Conservation (phyloP, 2,329 filamentous ascomycete genomes). For the Penicillium sp. region DNA sequence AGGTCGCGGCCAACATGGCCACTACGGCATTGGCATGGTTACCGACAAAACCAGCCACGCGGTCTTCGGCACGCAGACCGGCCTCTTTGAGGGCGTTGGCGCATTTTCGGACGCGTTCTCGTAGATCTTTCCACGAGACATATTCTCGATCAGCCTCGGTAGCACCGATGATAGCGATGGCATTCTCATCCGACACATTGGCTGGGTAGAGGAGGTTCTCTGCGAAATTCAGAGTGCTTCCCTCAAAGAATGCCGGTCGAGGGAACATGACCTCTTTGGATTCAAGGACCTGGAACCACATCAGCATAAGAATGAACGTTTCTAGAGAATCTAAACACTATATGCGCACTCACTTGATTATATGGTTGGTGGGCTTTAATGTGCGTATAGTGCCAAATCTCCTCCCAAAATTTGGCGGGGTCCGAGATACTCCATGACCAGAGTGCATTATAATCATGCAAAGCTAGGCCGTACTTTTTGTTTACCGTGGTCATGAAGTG, state of each 20-base stretch:
- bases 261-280: constrained; percentile 69
- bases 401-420: constrained; percentile 72
- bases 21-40: constrained; percentile 85
- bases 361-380: constrained; percentile 62
- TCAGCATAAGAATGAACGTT: neutral
- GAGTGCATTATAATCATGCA: constrained; percentile 66
- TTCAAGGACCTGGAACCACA: constrained; percentile 57
- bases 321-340: neutral
- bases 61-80: constrained; percentile 57
- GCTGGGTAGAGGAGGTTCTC: constrained; percentile 85
- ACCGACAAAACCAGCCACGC: constrained; percentile 69
- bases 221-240: constrained; percentile 79
- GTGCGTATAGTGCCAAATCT: constrained; percentile 76
- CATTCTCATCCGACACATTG: constrained; percentile 51
- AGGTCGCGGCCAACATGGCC: constrained; percentile 76
- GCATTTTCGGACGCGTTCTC: constrained; percentile 69
- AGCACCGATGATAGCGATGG: constrained; percentile 68
- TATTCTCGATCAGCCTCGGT: constrained; percentile 65
- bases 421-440: constrained; percentile 80
- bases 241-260: constrained; percentile 76
- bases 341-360: constrained; percentile 29
- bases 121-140: constrained; percentile 71
- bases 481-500: constrained; percentile 66
- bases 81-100: constrained; percentile 62
- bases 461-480: constrained; percentile 56